A percentile compares a stretch with the other conserved stretches of the same genome.
Evolutionary conservation across 495 filamentous ascomycete species (phyloP).

Genomic region (Tuber brumale): DNA sequence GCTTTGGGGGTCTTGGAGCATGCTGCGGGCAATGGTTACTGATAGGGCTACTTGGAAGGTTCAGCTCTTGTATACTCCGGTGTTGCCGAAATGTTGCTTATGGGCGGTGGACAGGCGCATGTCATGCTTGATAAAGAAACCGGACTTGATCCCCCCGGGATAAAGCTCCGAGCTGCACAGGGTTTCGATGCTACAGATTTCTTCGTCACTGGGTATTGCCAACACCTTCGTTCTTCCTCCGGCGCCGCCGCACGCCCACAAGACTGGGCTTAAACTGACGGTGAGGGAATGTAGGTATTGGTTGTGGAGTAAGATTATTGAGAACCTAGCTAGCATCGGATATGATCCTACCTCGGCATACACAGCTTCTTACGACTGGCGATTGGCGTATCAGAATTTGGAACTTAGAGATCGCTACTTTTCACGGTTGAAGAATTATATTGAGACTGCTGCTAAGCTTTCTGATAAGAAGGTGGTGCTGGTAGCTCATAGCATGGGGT

Average conservation of each 20-base stretch:
- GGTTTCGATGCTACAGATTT: slow-evolving; percentile 99
- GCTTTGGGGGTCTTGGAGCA: slow-evolving; percentile 95
- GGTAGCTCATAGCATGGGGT: slow-evolving; percentile 95
- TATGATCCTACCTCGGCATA: slow-evolving; percentile 96
- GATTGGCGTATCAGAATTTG: slow-evolving; percentile 83
- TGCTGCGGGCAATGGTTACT: slow-evolving; percentile 89
- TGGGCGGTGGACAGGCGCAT: slow-evolving; percentile 51
- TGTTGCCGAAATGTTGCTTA: slow-evolving; percentile 6
- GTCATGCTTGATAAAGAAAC: slow-evolving; percentile 92
- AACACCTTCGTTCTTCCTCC: background rate
- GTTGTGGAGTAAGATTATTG: slow-evolving; percentile 98
- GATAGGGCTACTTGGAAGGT: slow-evolving; percentile 88
- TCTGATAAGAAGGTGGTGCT: slow-evolving; percentile 72
- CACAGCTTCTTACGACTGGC: slow-evolving; percentile 95
- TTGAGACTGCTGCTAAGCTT: slow-evolving; percentile 68
- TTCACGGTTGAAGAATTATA: slow-evolving; percentile 76
- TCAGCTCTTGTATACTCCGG: background rate
- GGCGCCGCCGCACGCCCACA: background rate
- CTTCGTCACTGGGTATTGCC: slow-evolving; percentile 57
- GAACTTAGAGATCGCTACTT: slow-evolving; percentile 92
- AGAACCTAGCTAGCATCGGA: slow-evolving; percentile 89
- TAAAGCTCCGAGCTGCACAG: slow-evolving; percentile 90
- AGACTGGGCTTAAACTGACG: slow-evolving; percentile 5
- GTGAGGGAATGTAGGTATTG: slow-evolving; percentile 67
- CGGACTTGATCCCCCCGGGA: slow-evolving; percentile 82